phyloP scores from a whole-genome alignment of 2,329 filamentous ascomycete species.

The Pseudogymnoascus destructans region DNA sequence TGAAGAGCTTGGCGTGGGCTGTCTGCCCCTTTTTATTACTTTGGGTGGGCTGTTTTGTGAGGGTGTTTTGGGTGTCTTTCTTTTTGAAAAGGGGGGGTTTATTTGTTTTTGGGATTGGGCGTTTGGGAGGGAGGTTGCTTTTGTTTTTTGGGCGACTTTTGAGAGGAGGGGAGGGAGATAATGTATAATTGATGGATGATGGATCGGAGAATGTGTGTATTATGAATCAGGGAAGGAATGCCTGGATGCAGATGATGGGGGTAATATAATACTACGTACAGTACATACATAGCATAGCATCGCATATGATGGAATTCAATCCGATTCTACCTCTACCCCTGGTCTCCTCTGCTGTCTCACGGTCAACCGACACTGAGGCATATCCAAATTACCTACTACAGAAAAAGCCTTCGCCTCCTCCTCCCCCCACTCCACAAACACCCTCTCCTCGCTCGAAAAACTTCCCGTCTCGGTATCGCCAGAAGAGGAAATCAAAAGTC shows the following conservation, averaged over 20 bases:
- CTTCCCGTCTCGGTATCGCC: too few relatives aligned
- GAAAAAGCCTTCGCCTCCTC: too few relatives aligned
- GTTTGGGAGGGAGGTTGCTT: background rate
- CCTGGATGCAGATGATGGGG: background rate
- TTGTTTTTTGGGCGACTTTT: background rate
- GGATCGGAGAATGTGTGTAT: background rate
- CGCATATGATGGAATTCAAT: background rate
- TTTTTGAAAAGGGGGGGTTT: background rate
- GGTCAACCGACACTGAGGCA: too few relatives aligned
- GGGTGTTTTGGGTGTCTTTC: background rate
- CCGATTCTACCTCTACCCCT: background rate
- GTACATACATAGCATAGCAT: background rate
- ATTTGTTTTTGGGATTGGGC: background rate
- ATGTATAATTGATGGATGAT: background rate
- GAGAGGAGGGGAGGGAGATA: background rate
- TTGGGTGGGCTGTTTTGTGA: background rate
- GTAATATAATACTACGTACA: background rate
- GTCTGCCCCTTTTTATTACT: background rate
- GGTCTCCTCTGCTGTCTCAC: too few relatives aligned
- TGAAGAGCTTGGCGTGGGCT: background rate
- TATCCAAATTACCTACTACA: too few relatives aligned
- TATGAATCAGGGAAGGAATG: slow-evolving; percentile 1
- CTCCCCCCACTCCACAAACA: too few relatives aligned
- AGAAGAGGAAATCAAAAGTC: too few relatives aligned
- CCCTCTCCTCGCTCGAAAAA: too few relatives aligned